Evolutionary conservation across 2,329 filamentous ascomycete genomes (phyloP), one percentile per base, ranked within the genome.

Genomic region (Aschersonia sp.): DNA sequence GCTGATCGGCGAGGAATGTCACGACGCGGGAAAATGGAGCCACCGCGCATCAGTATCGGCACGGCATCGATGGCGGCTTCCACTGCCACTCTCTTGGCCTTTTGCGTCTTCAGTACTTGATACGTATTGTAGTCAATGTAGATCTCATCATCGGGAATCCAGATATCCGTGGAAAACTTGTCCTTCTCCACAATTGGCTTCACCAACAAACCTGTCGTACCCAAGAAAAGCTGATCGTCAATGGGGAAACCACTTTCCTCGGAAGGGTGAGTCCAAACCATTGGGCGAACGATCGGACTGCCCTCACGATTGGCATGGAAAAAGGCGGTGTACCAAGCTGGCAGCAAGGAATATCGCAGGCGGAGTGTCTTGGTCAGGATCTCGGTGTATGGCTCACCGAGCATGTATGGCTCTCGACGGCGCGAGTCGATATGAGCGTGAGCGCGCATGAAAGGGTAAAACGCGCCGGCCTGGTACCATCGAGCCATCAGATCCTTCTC

Each of bases 91-190:
- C 68, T 69, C 62, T 83, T 83, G 53, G 86, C 84, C 52, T 81
- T 79, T 30, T 83, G 76, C 29, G 81, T 81, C 40, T 71, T 65
- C 59, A 94, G 79, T 42, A 79, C 70, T 41, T 83, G 79, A 67
- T 87, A 95, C 57, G 87, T 87, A 61, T 92, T 94, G 69, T 98
- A 98, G 66, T 97, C 86, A 59, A 89, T 98, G 66, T 98, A 97
- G 47, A 84, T 76, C 63, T 94, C 86, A 49, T 83, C 77, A 55
- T 97, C 90, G 1, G 89, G 83, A 47, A 98, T 79, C 67, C 94
- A 95, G 49, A 98, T 77, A 22, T 88, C 81, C 0, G 82, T 79
- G 22, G 77, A 79, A 14, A 76, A 74, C 44, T 82, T 80, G 53
- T 81, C 84, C 65, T 94, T 80, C 30, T 81, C 77, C 2, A 88